phyloP scores from a whole-genome alignment of 2,329 filamentous ascomycete genomes.

The Xylariaceae sp. region DNA sequence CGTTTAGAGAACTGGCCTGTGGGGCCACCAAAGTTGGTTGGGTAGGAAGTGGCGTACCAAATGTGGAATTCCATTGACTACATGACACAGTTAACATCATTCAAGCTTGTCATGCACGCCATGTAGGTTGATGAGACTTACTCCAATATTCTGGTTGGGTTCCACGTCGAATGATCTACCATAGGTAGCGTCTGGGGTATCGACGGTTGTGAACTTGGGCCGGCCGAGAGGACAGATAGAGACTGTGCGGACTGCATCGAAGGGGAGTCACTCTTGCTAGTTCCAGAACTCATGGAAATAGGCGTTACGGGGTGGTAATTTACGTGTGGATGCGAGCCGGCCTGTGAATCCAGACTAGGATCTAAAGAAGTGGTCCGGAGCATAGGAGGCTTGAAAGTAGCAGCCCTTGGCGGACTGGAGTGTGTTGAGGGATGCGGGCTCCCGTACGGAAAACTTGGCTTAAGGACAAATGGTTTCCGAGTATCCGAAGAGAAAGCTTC shows the following conservation, averaged over 20 bases:
- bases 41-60: slow-evolving; percentile 63
- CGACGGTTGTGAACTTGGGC: slow-evolving; percentile 52
- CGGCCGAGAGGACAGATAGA: slow-evolving; percentile 63
- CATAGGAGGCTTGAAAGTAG: slow-evolving; percentile 47
- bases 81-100: slow-evolving; percentile 22
- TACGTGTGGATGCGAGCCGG: slow-evolving; percentile 54
- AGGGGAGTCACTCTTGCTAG: slow-evolving; percentile 74
- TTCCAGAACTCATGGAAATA: slow-evolving; percentile 67
- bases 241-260: slow-evolving; percentile 68
- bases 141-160: slow-evolving; percentile 86
- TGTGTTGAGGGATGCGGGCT: slow-evolving; percentile 65
- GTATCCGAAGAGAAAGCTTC: slow-evolving; percentile 87
- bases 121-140: slow-evolving; percentile 46
- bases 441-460: slow-evolving; percentile 80
- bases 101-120: neutral
- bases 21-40: slow-evolving; percentile 40
- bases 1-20: slow-evolving; percentile 50
- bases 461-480: slow-evolving; percentile 82
- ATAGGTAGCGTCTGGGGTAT: slow-evolving; percentile 55
- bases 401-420: slow-evolving; percentile 59
- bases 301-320: slow-evolving; percentile 78
- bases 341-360: slow-evolving; percentile 50
- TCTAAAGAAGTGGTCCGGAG: slow-evolving; percentile 48
- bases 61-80: slow-evolving; percentile 94
- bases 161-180: slow-evolving; percentile 68